These are phyloP conservation scores for Salix arbutifolia DNA, from an alignment of 345 rosid genomes.

Conservation along the genomic window DNA sequence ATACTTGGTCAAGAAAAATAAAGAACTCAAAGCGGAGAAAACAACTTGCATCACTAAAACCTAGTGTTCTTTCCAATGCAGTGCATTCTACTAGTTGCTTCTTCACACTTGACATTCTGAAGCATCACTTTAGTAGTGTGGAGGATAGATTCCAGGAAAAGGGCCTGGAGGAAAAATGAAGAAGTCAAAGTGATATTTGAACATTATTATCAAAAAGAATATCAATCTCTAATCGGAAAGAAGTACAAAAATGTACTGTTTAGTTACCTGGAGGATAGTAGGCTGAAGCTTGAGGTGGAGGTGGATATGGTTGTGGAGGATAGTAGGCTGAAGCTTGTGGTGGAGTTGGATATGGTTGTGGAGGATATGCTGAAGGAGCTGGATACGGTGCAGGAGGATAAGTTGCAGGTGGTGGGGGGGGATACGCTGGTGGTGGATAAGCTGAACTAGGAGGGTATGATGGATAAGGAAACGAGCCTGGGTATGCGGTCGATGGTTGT, in stretches of 20 bases:
- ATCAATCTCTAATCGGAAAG: background rate
- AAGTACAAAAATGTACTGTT: background rate
- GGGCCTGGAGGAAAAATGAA: conserved; percentile 37
- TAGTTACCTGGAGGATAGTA: conserved; percentile 50
- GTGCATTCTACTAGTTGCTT: background rate
- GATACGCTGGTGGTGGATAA: conserved; percentile 35
- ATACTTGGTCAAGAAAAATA: background rate
- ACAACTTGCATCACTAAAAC: background rate
- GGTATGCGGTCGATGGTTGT: conserved; percentile 22
- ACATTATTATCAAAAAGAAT: background rate
- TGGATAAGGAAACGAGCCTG: conserved; percentile 18
- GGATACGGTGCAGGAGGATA: conserved; percentile 23
- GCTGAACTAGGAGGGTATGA: conserved; percentile 19
- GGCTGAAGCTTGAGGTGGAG: conserved; percentile 40
- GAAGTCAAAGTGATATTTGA: background rate
- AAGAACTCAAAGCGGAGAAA: background rate
- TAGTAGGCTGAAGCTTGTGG: conserved; percentile 33
- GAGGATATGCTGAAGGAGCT: conserved; percentile 27
- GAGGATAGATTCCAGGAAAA: conserved; percentile 52
- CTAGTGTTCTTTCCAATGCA: background rate
- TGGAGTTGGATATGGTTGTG: conserved; percentile 21
- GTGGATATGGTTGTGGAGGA: conserved; percentile 25
- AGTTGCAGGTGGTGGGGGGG: conserved; percentile 7
- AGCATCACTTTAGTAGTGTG: conserved; percentile 39
- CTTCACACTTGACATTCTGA: background rate